Evolutionary conservation across 83 land plant species (phyloP), one percentile per base, ranked within the genome.

Genomic region (Picea abies): DNA sequence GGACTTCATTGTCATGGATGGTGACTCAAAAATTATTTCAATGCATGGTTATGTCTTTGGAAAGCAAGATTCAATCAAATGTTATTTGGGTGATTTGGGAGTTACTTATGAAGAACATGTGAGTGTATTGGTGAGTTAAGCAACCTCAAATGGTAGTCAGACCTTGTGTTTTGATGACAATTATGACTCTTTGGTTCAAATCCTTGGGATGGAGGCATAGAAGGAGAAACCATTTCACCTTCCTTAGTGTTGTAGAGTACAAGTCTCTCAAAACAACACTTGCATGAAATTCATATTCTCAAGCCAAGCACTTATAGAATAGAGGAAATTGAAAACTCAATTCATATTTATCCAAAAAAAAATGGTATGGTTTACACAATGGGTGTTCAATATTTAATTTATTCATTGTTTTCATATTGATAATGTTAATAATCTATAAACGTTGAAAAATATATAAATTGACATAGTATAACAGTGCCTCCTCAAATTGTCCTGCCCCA

Each of bases 141-240:
- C 4, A 60, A 63, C 35, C 17, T 2, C 35, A 78, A 56, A 14
- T 58, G 63, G 37, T 11, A 78, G 29, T 6, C 63, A 5, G 37
- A 78, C 79, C 3, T 60, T 78, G 39, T 58, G 23, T 26, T 15
- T 63, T 26, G 79, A 78, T 78, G 61, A 60, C 29, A 78, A 78
- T 17, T 78, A 63, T 26, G 79, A 78, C 1, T 78, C 79, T 3
- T 78, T 78, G 79, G 63, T 17, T 78, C 79, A 78, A 78, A 56
- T 60, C 58, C 20, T 78, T 78, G 79, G 79, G 79, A 78, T 58
- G 26, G 26, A 23, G 63, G 39, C 29, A 39, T 22, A 1, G 79
- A 78, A 56, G 79, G 79, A 26, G 79, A 78, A 60, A 78, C 79
- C 7, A 14, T 78, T 56, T 78, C 79, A 3, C 79, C 79, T 9